Base-by-base conservation (phyloP, 2,329 filamentous ascomycete species). In the Ophiostoma piceae region DNA sequence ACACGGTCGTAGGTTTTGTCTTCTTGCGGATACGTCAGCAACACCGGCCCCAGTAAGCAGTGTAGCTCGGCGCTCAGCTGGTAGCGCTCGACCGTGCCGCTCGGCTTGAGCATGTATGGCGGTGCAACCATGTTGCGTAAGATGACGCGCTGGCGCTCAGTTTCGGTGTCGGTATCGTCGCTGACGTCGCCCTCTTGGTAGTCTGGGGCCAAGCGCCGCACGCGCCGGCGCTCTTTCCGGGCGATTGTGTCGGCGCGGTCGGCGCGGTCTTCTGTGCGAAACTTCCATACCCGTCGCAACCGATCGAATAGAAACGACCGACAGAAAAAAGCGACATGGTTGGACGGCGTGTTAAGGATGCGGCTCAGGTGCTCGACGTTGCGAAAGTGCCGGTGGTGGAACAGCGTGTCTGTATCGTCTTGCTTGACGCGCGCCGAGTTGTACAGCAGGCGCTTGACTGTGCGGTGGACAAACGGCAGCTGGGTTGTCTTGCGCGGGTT, bases 41-140 rank as follows among this genome's bases (percentile, higher is more conserved):
- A 79, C 0, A 88, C 85, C n/a, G 85, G 83, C 22, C 91, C 90
- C 72, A 87, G 89, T 37, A 92, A 80, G 73, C 86, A 87, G 76
- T 92, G 90, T 32, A 94, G 79, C 76, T 89, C 90, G 32, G 91
- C 91, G 72, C 87, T 89, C 73, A 85, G 80, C 78, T 92, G 90
- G 39, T 85, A 84, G 67, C 22, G 66, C 22, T 64, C 79, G 79
- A 81, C 14, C 79, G 81, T 9, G 77, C 72, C 32, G 68, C 57
- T 19, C 72, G 74, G 67, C 35, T 65, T 65, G 8, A 22, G n/a
- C 39, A 73, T 69, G 51, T n/a, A 68, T 57, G 54, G 62, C 14
- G 22, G 57, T 19, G 35, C 35, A 22, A 22, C 64, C 64, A 41
- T 29, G 19, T 43, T 41, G 12, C 64, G 64, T 5, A 41, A 16